phyloP scores from a whole-genome alignment of 176 grass and related monocot species.

The Phoenix roebelenii region DNA sequence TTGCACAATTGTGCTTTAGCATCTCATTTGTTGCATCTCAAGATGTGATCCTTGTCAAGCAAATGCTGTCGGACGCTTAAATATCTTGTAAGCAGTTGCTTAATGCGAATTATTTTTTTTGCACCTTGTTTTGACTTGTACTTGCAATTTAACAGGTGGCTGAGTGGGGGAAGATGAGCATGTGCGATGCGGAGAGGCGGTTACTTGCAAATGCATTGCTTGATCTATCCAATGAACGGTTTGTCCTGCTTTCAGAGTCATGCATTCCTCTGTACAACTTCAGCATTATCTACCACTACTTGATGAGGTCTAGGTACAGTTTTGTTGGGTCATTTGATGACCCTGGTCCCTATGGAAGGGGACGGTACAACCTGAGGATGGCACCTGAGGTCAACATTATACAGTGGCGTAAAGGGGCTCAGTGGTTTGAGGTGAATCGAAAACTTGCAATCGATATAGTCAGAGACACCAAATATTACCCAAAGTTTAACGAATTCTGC shows the following conservation, averaged over 20 bases:
- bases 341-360: slow-evolving; percentile 32
- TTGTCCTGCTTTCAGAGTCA: slow-evolving; percentile 62
- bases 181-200: slow-evolving; percentile 54
- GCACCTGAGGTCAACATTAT: slow-evolving; percentile 16
- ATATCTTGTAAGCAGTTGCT: too few relatives aligned
- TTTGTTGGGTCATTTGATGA: slow-evolving; percentile 51
- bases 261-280: slow-evolving; percentile 51
- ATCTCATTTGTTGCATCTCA: too few relatives aligned
- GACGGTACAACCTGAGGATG: slow-evolving; percentile 31
- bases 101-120: too few relatives aligned
- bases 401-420: slow-evolving; percentile 61
- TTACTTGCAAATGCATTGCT: slow-evolving; percentile 69
- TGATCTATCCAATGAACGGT: slow-evolving; percentile 44
- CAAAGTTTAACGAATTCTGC: slow-evolving; percentile 37
- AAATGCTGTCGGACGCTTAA: too few relatives aligned
- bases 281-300: slow-evolving; percentile 27
- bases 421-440: slow-evolving; percentile 59
- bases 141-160: slow-evolving; percentile 22
- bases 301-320: slow-evolving; percentile 30
- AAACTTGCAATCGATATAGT: slow-evolving; percentile 28
- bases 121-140: too few relatives aligned
- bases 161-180: slow-evolving; percentile 34
- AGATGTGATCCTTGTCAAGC: too few relatives aligned
- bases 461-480: slow-evolving; percentile 40
- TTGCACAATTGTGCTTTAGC: too few relatives aligned